Evolutionary conservation across 305 asterid genomes (phyloP).

Genomic region (Fraxinus nigra): DNA sequence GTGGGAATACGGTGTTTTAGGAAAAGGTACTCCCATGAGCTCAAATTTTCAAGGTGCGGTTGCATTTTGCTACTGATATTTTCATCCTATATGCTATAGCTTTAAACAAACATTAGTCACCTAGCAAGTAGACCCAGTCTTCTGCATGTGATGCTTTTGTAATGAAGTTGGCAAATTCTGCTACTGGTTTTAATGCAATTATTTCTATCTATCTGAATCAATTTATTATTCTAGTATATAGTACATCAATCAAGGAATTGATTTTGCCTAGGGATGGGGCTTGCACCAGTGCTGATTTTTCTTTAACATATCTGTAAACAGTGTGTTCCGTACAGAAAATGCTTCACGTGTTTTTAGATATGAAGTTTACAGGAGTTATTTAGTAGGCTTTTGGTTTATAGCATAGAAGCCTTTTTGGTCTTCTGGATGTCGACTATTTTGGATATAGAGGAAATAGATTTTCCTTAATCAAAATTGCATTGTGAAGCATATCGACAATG

Average conservation of each 20-base stretch:
- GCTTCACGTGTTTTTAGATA: not conserved
- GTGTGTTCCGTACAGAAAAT: not conserved
- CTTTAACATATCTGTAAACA: not conserved
- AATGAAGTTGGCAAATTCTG: conserved; percentile 9
- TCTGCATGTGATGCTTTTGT: not conserved
- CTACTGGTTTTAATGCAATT: not conserved
- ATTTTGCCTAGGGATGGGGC: not conserved
- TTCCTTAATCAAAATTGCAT: not conserved
- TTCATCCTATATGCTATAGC: not conserved
- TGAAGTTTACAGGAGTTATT: not conserved
- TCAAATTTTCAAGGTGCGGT: conserved; percentile 10
- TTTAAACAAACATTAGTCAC: not conserved
- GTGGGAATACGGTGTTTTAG: not conserved
- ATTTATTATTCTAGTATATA: not conserved
- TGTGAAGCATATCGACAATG: not conserved
- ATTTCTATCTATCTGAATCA: not conserved
- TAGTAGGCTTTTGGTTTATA: not conserved
- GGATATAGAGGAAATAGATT: not conserved
- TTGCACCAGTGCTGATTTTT: not conserved
- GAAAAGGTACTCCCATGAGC: conserved; percentile 1
- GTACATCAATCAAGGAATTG: not conserved
- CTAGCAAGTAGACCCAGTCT: not conserved
- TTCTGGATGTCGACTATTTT: not conserved
- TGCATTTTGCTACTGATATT: not conserved
- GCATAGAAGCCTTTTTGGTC: not conserved